A percentile compares a stretch with the other conserved stretches of the same genome.
These are phyloP conservation scores for Cadophora sp. DNA, from an alignment of 2,329 filamentous ascomycete species.

Conservation along the genomic window DNA sequence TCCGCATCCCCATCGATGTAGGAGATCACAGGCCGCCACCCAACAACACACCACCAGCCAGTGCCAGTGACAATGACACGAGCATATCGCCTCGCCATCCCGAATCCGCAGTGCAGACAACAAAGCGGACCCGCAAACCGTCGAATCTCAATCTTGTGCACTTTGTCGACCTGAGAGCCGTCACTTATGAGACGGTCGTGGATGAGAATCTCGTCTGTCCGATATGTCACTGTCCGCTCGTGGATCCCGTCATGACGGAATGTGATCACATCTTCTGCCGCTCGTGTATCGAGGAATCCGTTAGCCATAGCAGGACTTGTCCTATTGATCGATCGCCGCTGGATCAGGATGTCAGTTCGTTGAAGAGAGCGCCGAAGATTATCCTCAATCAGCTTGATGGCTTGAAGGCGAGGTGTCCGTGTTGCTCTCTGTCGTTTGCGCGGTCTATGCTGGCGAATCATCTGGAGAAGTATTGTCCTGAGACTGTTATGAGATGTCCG, in stretches of 20 bases:
- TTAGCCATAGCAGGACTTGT: constrained; percentile 54
- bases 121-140: neutral
- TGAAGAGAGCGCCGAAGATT: constrained; percentile 49
- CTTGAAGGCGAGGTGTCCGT: constrained; percentile 65
- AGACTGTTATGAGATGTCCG: constrained; percentile 62
- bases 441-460: constrained; percentile 64
- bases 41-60: constrained; percentile 28
- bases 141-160: constrained; percentile 35
- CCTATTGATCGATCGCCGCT: constrained; percentile 63
- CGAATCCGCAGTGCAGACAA: neutral
- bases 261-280: constrained; percentile 73
- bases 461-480: constrained; percentile 62
- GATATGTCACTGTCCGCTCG: constrained; percentile 64
- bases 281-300: constrained; percentile 57
- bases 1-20: neutral
- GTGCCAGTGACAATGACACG: too few species aligned
- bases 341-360: constrained; percentile 44
- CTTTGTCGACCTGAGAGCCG: constrained; percentile 44
- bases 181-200: constrained; percentile 46
- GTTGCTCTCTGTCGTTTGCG: constrained; percentile 58
- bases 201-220: constrained; percentile 51
- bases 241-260: constrained; percentile 65
- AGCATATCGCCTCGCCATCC: constrained; percentile 21
- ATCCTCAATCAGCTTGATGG: constrained; percentile 67
- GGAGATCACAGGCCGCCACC: constrained; percentile 16